phyloP scores from a whole-genome alignment of 257 asterid genomes.

The Solanum bukasovii region DNA sequence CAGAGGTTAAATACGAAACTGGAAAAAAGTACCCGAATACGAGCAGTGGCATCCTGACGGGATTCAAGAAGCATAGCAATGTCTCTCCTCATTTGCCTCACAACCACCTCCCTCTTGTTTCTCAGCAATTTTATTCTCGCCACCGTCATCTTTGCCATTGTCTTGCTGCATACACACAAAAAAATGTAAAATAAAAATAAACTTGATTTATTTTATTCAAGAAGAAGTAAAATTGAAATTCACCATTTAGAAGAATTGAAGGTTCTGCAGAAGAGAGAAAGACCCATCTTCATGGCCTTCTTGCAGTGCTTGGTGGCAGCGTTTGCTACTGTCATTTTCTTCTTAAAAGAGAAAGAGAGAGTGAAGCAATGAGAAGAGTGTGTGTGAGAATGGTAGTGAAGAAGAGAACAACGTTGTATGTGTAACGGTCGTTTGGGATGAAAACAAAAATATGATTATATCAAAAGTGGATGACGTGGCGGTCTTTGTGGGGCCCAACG shows the following conservation, averaged over 20 bases:
- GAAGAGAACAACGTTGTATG: not conserved
- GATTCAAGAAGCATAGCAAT: slow-evolving; percentile 88
- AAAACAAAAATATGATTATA: not conserved
- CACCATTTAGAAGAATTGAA: slow-evolving; percentile 89
- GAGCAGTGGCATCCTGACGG: slow-evolving; percentile 87
- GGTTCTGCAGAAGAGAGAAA: slow-evolving; percentile 43
- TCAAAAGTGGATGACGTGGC: slow-evolving; percentile 24
- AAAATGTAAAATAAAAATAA: not conserved
- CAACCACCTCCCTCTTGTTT: slow-evolving; percentile 91
- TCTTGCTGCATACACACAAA: slow-evolving; percentile 40
- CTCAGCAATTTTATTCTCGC: slow-evolving; percentile 91
- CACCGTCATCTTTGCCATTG: slow-evolving; percentile 94
- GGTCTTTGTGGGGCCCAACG: not conserved
- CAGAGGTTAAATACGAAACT: not conserved
- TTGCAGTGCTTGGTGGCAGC: slow-evolving; percentile 49
- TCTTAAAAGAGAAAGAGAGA: not conserved
- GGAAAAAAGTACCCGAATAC: slow-evolving; percentile 46
- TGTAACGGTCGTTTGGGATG: slow-evolving; percentile 52
- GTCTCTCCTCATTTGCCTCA: slow-evolving; percentile 95
- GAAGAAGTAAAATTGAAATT: not conserved
- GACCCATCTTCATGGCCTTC: slow-evolving; percentile 50
- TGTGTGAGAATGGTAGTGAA: not conserved
- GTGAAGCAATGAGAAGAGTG: not conserved
- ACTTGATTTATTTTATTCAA: not conserved
- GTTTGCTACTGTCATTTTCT: slow-evolving; percentile 34